Base-by-base conservation (phyloP, 371 early-diverging fungal species). In the Syncephalastrum monosporum region DNA sequence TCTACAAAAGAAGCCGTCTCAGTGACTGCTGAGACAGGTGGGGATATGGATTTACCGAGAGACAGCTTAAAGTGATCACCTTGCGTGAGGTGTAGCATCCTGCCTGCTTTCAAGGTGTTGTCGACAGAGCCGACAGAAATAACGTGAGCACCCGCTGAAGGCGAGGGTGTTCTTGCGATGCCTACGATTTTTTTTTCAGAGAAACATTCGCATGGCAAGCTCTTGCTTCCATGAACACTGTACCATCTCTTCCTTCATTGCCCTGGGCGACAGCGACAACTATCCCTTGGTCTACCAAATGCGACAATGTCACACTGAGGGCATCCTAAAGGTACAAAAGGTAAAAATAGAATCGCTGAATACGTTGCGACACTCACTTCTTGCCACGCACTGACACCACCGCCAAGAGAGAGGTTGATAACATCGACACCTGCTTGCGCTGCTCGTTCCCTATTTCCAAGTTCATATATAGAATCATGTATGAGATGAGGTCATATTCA, bases 321-420 rank as follows among this genome's bases (percentile, higher is more conserved):
- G 64, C 54, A 33, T 64, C 64, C 64, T 59, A 19, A 33, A 33
- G 2, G 7, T 33, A 10, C 5, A 12, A 8, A 2, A 10, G 38
- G 38, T 25, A 41, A 27, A 19, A 5, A 52, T 10, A 27, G 1
- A 10, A 24, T n/a, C 13, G 21, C 19, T 15, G 4, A 25, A 0
- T 7, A 27, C 4, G 27, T 68, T 62, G 38, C 10, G 2, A 33
- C 10, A 29, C 38, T 2, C 55, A 77, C 75, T 50, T 82, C 77
- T 41, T 64, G 57, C 81, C 82, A 87, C 23, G 71, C 75, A 52
- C 78, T 70, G 10, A 71, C 75, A 4, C 77, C 80, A 16, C 65
- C 69, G 14, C 65, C 69, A 12, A 69, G 47, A 2, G 69, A 69
- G 5, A 69, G 25, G 13, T 69, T 69, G 14, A 65, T 62, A 23